phyloP scores from a whole-genome alignment of 768 basidiomycete species.

The Leucocoprinus birnbaumii region DNA sequence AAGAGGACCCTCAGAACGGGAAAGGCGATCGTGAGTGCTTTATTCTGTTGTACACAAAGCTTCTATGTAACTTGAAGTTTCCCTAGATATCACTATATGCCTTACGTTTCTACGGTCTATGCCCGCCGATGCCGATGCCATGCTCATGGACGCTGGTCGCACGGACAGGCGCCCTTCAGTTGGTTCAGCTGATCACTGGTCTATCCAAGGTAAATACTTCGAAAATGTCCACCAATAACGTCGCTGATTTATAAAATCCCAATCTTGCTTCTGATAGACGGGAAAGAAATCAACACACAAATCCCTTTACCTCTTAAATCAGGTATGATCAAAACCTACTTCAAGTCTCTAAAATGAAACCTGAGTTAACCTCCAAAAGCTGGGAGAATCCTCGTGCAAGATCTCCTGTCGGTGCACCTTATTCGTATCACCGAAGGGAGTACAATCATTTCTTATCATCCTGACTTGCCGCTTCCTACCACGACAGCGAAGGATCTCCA shows the following conservation, averaged over 20 bases:
- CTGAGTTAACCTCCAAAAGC: no score
- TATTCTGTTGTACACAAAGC: no score
- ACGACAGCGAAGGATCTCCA: constrained; percentile 40
- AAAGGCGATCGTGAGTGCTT: constrained; percentile 50
- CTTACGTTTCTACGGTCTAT: constrained; percentile 52
- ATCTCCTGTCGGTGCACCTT: constrained; percentile 45
- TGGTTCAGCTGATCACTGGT: background rate
- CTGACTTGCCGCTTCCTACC: constrained; percentile 27
- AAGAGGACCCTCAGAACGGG: constrained; percentile 39
- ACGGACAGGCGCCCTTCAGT: background rate
- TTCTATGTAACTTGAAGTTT: background rate
- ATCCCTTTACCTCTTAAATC: constrained; percentile 23
- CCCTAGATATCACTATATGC: constrained; percentile 53
- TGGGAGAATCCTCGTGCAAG: constrained; percentile 34
- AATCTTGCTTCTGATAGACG: no score
- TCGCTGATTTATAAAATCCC: no score
- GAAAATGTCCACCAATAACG: background rate
- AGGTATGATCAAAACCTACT: constrained; percentile 15
- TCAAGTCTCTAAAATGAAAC: no score
- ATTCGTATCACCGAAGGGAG: constrained; percentile 38
- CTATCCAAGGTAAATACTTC: background rate
- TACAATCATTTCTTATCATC: constrained; percentile 47
- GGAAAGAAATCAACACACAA: constrained; percentile 28
- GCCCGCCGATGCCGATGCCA: constrained; percentile 18
- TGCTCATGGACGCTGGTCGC: constrained; percentile 11